Conservation (phyloP, 2,329 filamentous ascomycete species). For the Aspergillus niger region DNA sequence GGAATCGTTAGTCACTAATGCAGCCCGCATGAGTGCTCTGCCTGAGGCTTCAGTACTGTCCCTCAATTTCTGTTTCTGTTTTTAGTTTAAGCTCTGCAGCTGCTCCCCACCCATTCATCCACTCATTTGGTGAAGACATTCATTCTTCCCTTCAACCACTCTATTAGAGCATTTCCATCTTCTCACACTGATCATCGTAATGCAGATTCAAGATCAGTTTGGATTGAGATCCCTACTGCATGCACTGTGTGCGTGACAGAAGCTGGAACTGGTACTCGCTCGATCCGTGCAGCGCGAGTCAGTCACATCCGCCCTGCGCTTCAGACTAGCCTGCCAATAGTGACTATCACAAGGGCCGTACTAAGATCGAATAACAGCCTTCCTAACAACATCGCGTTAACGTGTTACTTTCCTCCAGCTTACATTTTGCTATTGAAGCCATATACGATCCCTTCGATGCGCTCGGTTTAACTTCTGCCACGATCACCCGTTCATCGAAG, state of each 20-base stretch:
- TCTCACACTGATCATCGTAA: conserved; percentile 46
- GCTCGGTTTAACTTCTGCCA: conserved; percentile 68
- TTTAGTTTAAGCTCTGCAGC: conserved; percentile 7
- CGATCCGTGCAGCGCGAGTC: conserved; percentile 58
- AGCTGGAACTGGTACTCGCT: conserved; percentile 56
- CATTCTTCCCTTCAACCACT: conserved; percentile 54
- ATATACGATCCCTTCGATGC: conserved; percentile 71
- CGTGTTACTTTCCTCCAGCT: not conserved
- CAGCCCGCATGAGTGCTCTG: not conserved
- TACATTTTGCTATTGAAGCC: conserved; percentile 65
- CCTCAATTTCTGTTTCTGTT: not conserved
- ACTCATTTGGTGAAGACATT: conserved; percentile 52
- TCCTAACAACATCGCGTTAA: not conserved
- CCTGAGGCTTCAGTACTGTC: conserved; percentile 1
- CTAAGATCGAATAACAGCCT: not conserved
- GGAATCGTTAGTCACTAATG: not conserved
- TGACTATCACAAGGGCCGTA: not conserved
- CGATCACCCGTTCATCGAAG: conserved; percentile 63
- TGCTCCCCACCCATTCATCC: conserved; percentile 49
- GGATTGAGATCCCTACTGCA: conserved; percentile 55
- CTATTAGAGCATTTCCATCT: conserved; percentile 51
- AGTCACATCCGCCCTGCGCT: conserved; percentile 49
- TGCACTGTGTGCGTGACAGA: conserved; percentile 49
- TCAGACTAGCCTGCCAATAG: conserved; percentile 51
- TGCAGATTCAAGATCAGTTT: conserved; percentile 50